Evolutionary conservation across 805 yeast genomes (phyloP).

Genomic region (Peterozyma xylosa): DNA sequence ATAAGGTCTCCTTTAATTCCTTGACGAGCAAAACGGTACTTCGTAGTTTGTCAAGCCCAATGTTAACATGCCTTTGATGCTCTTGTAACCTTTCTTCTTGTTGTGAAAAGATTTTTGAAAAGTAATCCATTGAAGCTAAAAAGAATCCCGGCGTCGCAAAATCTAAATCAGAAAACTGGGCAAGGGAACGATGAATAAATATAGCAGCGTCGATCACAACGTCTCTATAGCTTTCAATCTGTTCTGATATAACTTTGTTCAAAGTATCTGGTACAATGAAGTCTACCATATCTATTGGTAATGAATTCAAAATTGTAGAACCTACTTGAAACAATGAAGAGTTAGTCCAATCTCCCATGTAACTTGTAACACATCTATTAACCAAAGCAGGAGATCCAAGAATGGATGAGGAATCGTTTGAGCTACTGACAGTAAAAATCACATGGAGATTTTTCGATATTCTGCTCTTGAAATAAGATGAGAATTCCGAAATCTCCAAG

Average conservation of each 20-base stretch:
- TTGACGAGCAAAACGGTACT: slow-evolving; percentile 74
- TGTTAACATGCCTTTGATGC: slow-evolving; percentile 61
- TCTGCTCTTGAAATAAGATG: slow-evolving; percentile 59
- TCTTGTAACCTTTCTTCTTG: slow-evolving; percentile 48
- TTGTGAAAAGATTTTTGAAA: slow-evolving; percentile 30
- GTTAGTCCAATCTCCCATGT: slow-evolving; percentile 82
- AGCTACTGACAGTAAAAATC: slow-evolving; percentile 65
- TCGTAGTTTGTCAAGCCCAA: slow-evolving; percentile 66
- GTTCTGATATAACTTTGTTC: slow-evolving; percentile 8
- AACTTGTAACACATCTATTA: slow-evolving; percentile 80
- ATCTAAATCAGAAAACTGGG: slow-evolving; percentile 1
- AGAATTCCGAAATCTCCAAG: slow-evolving; percentile 58
- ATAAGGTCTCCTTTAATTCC: slow-evolving; percentile 44
- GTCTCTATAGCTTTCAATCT: slow-evolving; percentile 27
- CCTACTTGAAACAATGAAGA: slow-evolving; percentile 46
- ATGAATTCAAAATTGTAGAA: slow-evolving; percentile 20
- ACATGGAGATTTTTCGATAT: slow-evolving; percentile 73
- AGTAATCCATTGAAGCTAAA: slow-evolving; percentile 39
- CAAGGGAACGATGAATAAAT: slow-evolving; percentile 31
- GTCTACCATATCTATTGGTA: slow-evolving; percentile 48
- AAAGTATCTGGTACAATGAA: slow-evolving; percentile 26
- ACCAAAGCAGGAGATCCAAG: slow-evolving; percentile 82
- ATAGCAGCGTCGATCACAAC: slow-evolving; percentile 40
- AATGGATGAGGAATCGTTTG: slow-evolving; percentile 33
- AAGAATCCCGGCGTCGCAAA: slow-evolving; percentile 46